phyloP scores from a whole-genome alignment of 352 stramenopile species.

The Globisporangium cystogenes region DNA sequence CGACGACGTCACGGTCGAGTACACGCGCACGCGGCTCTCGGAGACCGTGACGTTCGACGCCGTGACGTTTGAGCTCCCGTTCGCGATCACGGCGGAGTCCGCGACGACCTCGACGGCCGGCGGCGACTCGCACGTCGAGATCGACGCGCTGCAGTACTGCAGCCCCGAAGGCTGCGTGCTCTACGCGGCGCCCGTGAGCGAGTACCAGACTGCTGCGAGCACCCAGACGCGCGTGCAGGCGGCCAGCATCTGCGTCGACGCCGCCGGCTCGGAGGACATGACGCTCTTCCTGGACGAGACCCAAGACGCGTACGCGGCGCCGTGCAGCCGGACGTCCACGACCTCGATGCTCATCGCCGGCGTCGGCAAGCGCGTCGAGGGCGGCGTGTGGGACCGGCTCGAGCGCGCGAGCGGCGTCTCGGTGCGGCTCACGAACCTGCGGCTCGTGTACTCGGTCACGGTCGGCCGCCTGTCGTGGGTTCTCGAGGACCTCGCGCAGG shows the following conservation, averaged over 20 bases:
- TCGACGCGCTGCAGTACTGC: not conserved
- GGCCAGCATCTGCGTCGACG: constrained; percentile 11
- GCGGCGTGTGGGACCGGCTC: not conserved
- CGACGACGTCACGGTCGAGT: constrained; percentile 3
- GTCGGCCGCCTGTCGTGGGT: constrained; percentile 5
- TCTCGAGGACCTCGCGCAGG: constrained; percentile 1
- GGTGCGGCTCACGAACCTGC: constrained; percentile 1
- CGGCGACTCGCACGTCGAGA: not conserved
- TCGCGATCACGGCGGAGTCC: too few relatives aligned
- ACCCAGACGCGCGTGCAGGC: constrained; percentile 9
- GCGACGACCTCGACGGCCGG: not conserved
- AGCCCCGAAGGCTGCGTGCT: constrained; percentile 5
- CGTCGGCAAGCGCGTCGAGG: not conserved
- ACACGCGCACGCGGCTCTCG: constrained; percentile 9
- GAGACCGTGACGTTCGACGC: constrained; percentile 13
- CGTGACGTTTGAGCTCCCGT: constrained; percentile 15
- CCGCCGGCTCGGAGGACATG: constrained; percentile 5
- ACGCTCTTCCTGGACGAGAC: not conserved
- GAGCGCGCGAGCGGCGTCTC: not conserved
- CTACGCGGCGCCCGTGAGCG: not conserved
- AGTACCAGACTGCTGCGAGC: too few relatives aligned
- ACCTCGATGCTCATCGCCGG: constrained; percentile 10
- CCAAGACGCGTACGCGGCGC: not conserved
- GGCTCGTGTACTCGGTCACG: constrained; percentile 5
- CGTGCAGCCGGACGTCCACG: constrained; percentile 3